Base-by-base conservation (phyloP, 352 stramenopile species). In the Aphanomyces astaci region DNA sequence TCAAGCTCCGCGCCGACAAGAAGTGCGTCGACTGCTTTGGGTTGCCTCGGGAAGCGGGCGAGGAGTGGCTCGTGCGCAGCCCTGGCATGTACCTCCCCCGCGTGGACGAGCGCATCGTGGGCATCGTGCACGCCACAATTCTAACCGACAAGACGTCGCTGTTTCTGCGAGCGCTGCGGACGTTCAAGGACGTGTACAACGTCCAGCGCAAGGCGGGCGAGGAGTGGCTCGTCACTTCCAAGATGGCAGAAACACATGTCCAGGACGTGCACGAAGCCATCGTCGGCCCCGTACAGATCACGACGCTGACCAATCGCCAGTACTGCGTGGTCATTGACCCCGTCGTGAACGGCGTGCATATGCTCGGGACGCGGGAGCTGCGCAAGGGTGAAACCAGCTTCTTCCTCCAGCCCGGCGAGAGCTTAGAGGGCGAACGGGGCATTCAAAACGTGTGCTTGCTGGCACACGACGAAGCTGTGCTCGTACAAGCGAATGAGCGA, bases 301-400 rank as follows among this genome's bases (percentile, higher is more conserved):
- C 78, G 28, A 90, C 82, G 57, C 68, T 92, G 24, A 90, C 84
- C 4, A 90, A 92, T 66, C 82, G 82, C 49, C 84, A 92, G 69
- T 92, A 87, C 76, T 90, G 82, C 48, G 72, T 92, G n/a, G 81
- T 92, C 36, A 70, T 90, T 19, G 84, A 92, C 54, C 84, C 84
- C 0, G 65, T 90, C 1, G 76, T 90, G 3, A 70, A 84, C 25
- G 78, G 82, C 19, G 79, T 87, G 9, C 84, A 89, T 57, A 82
- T 79, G 72, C 78, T 82, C 30, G 84, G 84, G 17, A 92, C 84
- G 5, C 81, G 82, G 4, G 78, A 92, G 71, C 54, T 89, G 46
- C 81, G 82, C 31, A 87, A 89, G 56, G 84, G 84, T 25, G 84
- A 92, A 56, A 76, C 72, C 15, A 84, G 71, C 27, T 92, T 92